These are phyloP conservation scores for Zangia roseola DNA, from an alignment of 768 basidiomycete genomes.

Conservation along the genomic window DNA sequence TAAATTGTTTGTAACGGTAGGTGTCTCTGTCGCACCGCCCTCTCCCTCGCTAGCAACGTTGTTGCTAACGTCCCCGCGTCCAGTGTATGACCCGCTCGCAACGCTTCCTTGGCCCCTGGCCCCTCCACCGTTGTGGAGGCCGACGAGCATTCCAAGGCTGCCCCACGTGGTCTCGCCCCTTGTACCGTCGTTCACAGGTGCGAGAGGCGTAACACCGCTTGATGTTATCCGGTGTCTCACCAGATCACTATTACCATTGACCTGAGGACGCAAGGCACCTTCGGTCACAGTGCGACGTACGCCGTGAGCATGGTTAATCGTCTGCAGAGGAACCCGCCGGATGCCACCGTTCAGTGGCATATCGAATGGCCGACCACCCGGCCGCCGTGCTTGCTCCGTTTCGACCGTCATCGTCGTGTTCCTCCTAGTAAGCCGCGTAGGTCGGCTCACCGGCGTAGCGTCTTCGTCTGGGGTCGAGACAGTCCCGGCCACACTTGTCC, in stretches of 20 bases:
- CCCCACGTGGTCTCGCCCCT: constrained; percentile 38
- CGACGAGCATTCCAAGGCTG: constrained; percentile 30
- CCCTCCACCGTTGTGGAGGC: constrained; percentile 31
- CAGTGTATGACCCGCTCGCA: constrained; percentile 17
- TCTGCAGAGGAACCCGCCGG: constrained; percentile 19
- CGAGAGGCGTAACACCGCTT: constrained; percentile 16
- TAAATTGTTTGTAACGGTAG: constrained; percentile 21
- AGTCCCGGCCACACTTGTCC: constrained; percentile 16
- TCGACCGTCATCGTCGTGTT: constrained; percentile 24
- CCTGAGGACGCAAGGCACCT: constrained; percentile 4
- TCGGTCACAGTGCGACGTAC: constrained; percentile 24
- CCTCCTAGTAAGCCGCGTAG: constrained; percentile 20
- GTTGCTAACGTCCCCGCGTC: constrained; percentile 13
- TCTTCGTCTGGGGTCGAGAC: constrained; percentile 30
- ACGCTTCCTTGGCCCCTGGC: constrained; percentile 25
- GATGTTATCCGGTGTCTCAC: constrained; percentile 5
- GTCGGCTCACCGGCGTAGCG: constrained; percentile 24
- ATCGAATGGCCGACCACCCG: constrained; percentile 14
- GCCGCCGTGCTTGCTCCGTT: constrained; percentile 17
- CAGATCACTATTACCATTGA: constrained; percentile 9
- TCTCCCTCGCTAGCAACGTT: constrained; percentile 14
- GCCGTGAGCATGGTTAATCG: constrained; percentile 10
- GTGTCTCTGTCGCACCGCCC: constrained; percentile 19
- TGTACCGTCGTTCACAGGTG: constrained; percentile 25
- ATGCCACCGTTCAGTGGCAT: constrained; percentile 13